phyloP scores from a whole-genome alignment of 169 alveolate species.

The Plasmodium ovale region DNA sequence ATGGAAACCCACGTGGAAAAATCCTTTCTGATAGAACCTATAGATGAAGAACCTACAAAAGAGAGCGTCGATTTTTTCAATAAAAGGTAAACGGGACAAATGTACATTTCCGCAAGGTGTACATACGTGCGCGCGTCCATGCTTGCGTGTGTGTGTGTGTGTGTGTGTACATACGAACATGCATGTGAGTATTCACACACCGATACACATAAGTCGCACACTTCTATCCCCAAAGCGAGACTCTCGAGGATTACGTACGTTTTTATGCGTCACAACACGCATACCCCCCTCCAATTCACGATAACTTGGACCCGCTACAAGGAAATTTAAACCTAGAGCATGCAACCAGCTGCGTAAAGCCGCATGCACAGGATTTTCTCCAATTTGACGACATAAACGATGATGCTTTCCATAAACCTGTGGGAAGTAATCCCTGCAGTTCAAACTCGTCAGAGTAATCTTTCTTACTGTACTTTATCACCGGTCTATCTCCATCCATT shows the following conservation, averaged over 20 bases:
- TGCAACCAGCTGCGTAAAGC: not conserved
- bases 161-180: not conserved
- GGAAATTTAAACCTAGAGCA: not conserved
- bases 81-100: conserved; percentile 21
- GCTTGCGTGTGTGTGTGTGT: not conserved
- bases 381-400: conserved; percentile 5
- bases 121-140: not conserved
- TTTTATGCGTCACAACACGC: conserved; percentile 28
- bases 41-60: conserved; percentile 8
- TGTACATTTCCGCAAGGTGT: not conserved
- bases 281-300: not conserved
- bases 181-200: not conserved
- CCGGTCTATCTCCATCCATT: not conserved
- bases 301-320: not conserved
- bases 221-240: conserved; percentile 16
- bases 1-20: conserved; percentile 6
- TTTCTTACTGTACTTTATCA: not conserved
- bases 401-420: not conserved
- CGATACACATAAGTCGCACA: not conserved
- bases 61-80: conserved; percentile 10
- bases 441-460: conserved; percentile 14
- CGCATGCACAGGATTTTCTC: not conserved
- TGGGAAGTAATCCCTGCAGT: not conserved
- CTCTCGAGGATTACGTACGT: conserved; percentile 33
- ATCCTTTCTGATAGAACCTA: not conserved